These are phyloP conservation scores for Globisporangium recalcitrans DNA, from an alignment of 352 stramenopile species.

Conservation along the genomic window DNA sequence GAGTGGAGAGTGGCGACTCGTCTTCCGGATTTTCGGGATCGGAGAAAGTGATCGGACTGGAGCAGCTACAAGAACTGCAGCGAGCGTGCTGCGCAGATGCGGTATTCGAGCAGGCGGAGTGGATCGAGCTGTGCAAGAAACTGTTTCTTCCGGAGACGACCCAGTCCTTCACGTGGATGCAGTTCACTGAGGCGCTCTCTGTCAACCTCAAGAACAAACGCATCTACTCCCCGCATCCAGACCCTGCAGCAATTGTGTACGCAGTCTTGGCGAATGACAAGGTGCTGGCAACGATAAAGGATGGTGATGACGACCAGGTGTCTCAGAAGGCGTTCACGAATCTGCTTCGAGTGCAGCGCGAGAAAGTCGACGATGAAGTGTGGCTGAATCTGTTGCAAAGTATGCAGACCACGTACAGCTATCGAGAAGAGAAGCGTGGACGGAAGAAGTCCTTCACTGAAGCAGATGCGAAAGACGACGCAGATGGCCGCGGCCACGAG, in stretches of 20 bases:
- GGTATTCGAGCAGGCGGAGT: conserved; percentile 21
- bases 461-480: neutral
- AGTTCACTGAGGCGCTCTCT: conserved; percentile 37
- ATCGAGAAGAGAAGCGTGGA: conserved; percentile 16
- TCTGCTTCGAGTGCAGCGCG: conserved; percentile 34
- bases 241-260: conserved; percentile 38
- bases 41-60: conserved; percentile 27
- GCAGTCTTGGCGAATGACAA: conserved; percentile 46
- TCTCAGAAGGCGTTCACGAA: conserved; percentile 43
- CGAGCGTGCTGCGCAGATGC: conserved; percentile 25
- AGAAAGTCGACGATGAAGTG: conserved; percentile 37
- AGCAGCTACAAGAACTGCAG: conserved; percentile 33
- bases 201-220: conserved; percentile 28
- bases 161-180: conserved; percentile 36
- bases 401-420: conserved; percentile 41
- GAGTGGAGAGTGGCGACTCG: conserved; percentile 6
- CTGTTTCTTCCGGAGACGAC: conserved; percentile 16
- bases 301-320: conserved; percentile 28
- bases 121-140: conserved; percentile 33
- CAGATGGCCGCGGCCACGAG: conserved; percentile 19
- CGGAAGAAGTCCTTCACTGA: conserved; percentile 21
- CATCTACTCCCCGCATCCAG: conserved; percentile 22
- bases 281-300: conserved; percentile 32
- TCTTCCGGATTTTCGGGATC: neutral
- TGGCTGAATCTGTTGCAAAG: conserved; percentile 47